Evolutionary conservation across 108 stramenopile species (phyloP), one percentile per base, ranked within the genome.

Genomic region (Schizochytrium sp.): DNA sequence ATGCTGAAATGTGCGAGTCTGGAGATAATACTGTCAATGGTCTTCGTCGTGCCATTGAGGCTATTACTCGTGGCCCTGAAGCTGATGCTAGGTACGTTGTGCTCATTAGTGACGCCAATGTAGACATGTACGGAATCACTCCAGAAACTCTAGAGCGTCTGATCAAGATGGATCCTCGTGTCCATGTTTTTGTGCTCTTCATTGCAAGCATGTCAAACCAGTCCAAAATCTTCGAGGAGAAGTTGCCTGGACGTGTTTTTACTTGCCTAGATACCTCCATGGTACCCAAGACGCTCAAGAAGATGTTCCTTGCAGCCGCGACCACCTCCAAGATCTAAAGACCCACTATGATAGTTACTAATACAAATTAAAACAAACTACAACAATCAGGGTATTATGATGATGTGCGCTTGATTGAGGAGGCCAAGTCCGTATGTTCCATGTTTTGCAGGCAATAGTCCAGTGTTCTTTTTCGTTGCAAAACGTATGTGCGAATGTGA

Each of bases 21-120:
- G 96, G 97, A n/a, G 97, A 97, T 56, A 92, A 91, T 42, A 97
- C 97, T 5, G 72, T 96, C 28, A 95, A 96, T 69, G 96, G 95
- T 15, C 94, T 96, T 12, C 88, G 91, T 55, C 64, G 76, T 56
- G 97, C 95, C 13, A 72, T 61, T 44, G 92, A 91, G 49, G 91
- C 90, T 4, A 83, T 83, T 38, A 55, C 76, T 5, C 76, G 76
- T 7, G 76, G 76, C 47, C 76, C 50, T 28, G 76, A 83, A 5
- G 89, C 46, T 47, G 90, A 90, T 19, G 46, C 61, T 44, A 17
- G 76, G n/a, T 83, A 83, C 53, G 95, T 97, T 0, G 92, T 97
- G 56, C 92, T 91, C 8, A 89, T 97, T 46, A 92, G 92, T 42
- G 97, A 97, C 90, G 97, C 97, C 19, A 97, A 97, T 76, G 91